Conservation (phyloP, 352 stramenopile genomes). For the Bremia lactucae region DNA sequence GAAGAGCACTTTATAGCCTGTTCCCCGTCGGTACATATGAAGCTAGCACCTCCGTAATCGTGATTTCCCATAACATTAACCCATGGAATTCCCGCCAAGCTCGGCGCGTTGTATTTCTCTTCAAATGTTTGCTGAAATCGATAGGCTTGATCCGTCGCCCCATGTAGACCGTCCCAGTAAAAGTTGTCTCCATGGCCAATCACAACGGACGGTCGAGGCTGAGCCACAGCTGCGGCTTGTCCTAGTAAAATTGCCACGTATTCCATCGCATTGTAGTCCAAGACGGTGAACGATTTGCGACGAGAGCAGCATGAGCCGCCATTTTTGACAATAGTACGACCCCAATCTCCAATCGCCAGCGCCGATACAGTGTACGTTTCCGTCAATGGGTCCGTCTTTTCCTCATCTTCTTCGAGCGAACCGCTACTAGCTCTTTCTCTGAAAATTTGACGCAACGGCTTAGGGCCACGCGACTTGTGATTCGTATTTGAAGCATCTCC, state of each 20-base stretch:
- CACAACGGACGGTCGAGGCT: slow-evolving; percentile 25
- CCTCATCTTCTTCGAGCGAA: slow-evolving; percentile 18
- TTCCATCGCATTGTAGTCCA: slow-evolving; percentile 67
- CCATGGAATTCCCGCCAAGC: slow-evolving; percentile 59
- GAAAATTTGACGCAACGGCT: slow-evolving; percentile 14
- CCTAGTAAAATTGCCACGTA: slow-evolving; percentile 48
- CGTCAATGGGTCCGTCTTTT: slow-evolving; percentile 21
- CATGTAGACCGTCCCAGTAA: slow-evolving; percentile 67
- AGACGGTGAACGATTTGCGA: slow-evolving; percentile 40
- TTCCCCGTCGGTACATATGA: slow-evolving; percentile 46
- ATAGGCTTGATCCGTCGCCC: slow-evolving; percentile 41
- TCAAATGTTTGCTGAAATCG: slow-evolving; percentile 76
- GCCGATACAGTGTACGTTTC: slow-evolving; percentile 40
- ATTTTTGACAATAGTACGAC: slow-evolving; percentile 46
- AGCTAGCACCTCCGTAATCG: slow-evolving; percentile 74
- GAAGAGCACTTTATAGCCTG: slow-evolving; percentile 34
- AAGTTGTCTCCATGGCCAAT: slow-evolving; percentile 73
- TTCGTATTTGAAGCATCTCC: not conserved
- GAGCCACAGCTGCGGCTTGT: slow-evolving; percentile 25
- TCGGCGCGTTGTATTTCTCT: slow-evolving; percentile 41
- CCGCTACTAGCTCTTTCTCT: slow-evolving; percentile 12
- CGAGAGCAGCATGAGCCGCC: slow-evolving; percentile 54
- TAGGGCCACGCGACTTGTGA: not conserved
- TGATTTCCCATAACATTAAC: slow-evolving; percentile 83
- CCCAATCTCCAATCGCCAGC: slow-evolving; percentile 70